Evolutionary conservation across 345 rosid genomes (phyloP), one percentile per base, ranked within the genome.

Genomic region (Punica granatum): DNA sequence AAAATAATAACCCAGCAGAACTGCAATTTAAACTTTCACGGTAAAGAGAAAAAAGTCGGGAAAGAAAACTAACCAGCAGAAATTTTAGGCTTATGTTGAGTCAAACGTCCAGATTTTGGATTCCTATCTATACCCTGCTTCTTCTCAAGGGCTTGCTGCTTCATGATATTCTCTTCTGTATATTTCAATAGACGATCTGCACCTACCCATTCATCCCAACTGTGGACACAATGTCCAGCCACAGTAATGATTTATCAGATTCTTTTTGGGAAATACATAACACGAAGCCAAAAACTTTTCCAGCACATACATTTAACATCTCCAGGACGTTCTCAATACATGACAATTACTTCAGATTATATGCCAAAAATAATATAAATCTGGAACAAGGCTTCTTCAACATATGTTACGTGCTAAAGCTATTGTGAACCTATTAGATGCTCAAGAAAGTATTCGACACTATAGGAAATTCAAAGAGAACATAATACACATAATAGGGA

Each of bases 151-250:
- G 81, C 82, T 70, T 78, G 86, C 84, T 84, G 92, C 79, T 88
- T 85, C 76, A 73, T 58, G 36, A 83, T 82, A 75, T 89, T 88
- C 82, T 88, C 96, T 48, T 85, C 83, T 15, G 79, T 82, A 66
- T 77, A 72, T 75, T 91, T 88, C 83, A 85, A 51, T 71, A 94
- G 76, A 63, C 90, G 86, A 21, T 89, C 95, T 16, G 65, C 72
- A 1, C 88, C 90, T 74, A 89, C 92, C 99, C 99, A 91, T 77
- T 94, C 97, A 70, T 94, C 97, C 99, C 96, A 94, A 72, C 97
- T 91, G 95, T 77, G 75, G 72, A 74, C 77, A 80, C 74, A 60
- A 79, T 81, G 80, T 28, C 60, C 34, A 58, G 31, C 66, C 31
- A 69, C 2, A 42, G 43, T 28, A 59, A 41, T 39, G 35, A 34